These are phyloP conservation scores for Salix brachista DNA, from an alignment of 345 rosid species.

Conservation along the genomic window DNA sequence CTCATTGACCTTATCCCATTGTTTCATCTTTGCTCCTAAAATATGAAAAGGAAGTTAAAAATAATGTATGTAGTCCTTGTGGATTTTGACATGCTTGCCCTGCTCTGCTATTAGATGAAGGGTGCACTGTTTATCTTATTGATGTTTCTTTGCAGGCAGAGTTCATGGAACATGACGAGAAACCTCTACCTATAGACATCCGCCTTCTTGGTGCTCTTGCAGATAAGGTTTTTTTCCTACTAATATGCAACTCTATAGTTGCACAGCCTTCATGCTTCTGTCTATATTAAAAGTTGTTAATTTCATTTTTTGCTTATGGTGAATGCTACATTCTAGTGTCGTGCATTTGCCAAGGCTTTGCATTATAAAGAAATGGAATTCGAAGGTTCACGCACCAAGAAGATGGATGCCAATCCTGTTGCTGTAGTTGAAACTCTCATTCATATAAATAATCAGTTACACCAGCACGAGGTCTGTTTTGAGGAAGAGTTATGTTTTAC, in stretches of 20 bases:
- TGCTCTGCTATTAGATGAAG: not conserved
- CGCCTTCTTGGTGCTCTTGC: conserved; percentile 99
- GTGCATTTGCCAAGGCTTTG: conserved; percentile 96
- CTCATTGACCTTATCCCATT: not conserved
- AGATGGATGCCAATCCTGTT: conserved; percentile 95
- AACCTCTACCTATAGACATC: conserved; percentile 96
- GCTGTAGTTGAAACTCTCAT: conserved; percentile 97
- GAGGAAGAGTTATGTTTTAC: not conserved
- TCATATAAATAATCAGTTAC: conserved; percentile 96
- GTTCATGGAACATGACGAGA: conserved; percentile 99
- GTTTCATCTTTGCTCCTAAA: not conserved
- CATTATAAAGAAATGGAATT: conserved; percentile 99
- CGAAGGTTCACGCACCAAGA: conserved; percentile 81
- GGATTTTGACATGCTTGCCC: not conserved
- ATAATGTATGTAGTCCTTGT: not conserved
- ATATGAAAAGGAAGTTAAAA: not conserved
- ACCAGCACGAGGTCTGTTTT: conserved; percentile 80
- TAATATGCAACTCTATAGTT: conserved; percentile 11
- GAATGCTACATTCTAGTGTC: conserved; percentile 51
- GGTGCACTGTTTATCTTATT: not conserved
- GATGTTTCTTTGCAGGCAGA: conserved; percentile 64
- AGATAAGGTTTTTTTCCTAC: conserved; percentile 66
- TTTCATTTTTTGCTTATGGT: not conserved
- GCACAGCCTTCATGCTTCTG: not conserved
- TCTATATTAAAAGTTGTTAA: not conserved